Conservation (phyloP, 257 asterid genomes). For the Gardenia jasminoides region DNA sequence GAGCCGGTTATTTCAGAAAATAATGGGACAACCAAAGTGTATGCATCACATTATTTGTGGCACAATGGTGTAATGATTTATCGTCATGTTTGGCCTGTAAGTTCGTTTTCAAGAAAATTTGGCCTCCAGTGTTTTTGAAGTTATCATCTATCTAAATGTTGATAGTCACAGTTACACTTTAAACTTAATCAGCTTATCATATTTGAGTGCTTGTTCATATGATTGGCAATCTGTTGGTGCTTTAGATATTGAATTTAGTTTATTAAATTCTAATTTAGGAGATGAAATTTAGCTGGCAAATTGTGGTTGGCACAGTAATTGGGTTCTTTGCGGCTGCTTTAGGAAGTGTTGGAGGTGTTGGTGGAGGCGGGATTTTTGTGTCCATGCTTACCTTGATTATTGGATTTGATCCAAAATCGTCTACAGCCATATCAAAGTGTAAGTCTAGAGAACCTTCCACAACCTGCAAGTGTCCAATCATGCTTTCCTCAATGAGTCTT, state of each 20-base stretch:
- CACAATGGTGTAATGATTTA: conserved; percentile 55
- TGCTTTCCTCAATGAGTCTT: not conserved
- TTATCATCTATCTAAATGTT: not conserved
- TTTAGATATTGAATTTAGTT: not conserved
- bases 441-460: conserved; percentile 23
- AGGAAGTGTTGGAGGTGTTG: conserved; percentile 98
- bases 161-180: not conserved
- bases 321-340: conserved; percentile 95
- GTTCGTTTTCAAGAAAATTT: conserved; percentile 20
- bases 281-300: conserved; percentile 68
- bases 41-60: conserved; percentile 35
- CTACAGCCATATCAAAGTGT: conserved; percentile 96
- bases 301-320: conserved; percentile 66
- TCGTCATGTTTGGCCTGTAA: conserved; percentile 95
- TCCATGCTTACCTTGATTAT: conserved; percentile 87
- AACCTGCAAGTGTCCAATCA: not conserved
- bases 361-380: conserved; percentile 96
- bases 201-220: not conserved
- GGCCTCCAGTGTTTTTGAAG: not conserved
- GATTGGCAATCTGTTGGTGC: not conserved
- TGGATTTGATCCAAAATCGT: conserved; percentile 95
- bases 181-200: not conserved
- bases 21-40: not conserved
- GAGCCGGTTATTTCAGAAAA: conserved; percentile 4
- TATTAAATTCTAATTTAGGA: conserved; percentile 41